These are phyloP conservation scores for Podospora pseudocomata DNA, from an alignment of 495 filamentous ascomycete genomes.

Conservation along the genomic window DNA sequence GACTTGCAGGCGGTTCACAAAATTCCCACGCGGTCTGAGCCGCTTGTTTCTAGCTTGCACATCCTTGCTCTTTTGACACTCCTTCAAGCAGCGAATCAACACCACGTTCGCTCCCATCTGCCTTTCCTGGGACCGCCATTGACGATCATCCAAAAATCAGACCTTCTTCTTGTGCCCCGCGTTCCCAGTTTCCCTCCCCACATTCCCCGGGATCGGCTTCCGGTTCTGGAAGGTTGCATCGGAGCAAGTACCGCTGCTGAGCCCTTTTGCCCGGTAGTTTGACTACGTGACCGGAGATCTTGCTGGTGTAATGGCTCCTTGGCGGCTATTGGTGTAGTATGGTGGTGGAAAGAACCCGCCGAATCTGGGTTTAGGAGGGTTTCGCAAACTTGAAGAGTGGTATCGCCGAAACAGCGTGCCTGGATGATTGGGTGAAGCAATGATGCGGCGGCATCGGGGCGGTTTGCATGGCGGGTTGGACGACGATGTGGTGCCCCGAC, in stretches of 20 bases:
- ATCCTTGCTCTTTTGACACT: neutral
- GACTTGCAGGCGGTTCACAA: neutral
- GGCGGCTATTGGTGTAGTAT: neutral
- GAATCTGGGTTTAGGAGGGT: neutral
- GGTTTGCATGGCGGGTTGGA: neutral
- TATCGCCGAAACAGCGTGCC: neutral
- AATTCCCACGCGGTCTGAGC: neutral
- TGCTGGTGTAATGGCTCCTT: neutral
- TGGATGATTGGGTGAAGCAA: neutral
- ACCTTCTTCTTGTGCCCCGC: neutral
- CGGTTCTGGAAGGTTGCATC: neutral
- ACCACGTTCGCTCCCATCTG: neutral
- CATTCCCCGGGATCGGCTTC: neutral
- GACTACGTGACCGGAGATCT: constrained; percentile 3
- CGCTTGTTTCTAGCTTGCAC: neutral
- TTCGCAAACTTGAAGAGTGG: neutral
- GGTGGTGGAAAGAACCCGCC: neutral
- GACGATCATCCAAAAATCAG: neutral
- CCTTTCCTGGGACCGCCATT: neutral
- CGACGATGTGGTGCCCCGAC: neutral
- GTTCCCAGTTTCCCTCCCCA: neutral
- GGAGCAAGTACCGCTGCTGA: neutral
- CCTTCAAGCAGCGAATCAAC: neutral
- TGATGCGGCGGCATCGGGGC: neutral
- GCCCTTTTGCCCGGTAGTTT: neutral